These are phyloP conservation scores for Lipomyces oligophaga DNA, from an alignment of 805 yeast species.

Conservation along the genomic window DNA sequence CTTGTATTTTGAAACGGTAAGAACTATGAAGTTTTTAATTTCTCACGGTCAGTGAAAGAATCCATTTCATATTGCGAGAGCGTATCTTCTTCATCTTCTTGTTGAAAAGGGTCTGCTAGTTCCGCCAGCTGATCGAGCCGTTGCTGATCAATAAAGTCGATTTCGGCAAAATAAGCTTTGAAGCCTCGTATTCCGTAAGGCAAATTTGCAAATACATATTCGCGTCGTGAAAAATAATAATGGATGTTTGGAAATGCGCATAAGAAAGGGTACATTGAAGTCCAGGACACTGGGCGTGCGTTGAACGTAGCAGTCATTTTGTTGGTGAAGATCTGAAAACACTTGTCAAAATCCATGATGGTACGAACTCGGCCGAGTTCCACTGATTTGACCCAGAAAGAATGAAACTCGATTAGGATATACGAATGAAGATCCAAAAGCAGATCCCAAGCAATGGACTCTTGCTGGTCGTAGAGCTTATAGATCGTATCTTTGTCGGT, in stretches of 20 bases:
- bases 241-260: not conserved
- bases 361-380: slow-evolving; percentile 13
- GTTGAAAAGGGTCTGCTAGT: too few species aligned
- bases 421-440: slow-evolving; percentile 15
- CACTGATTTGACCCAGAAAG: slow-evolving; percentile 22
- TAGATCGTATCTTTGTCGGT: not conserved
- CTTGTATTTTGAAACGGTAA: too few species aligned
- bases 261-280: slow-evolving; percentile 1
- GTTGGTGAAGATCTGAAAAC: slow-evolving; percentile 18
- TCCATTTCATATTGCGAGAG: too few species aligned
- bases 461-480: not conserved
- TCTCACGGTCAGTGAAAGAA: too few species aligned
- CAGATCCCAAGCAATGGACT: slow-evolving; percentile 10
- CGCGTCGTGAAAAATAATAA: slow-evolving; percentile 2
- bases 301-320: not conserved
- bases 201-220: slow-evolving; percentile 3
- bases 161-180: slow-evolving; percentile 1
- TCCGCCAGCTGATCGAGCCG: too few species aligned
- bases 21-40: too few species aligned
- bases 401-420: slow-evolving; percentile 26
- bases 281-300: slow-evolving; percentile 12
- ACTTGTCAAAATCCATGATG: slow-evolving; percentile 32
- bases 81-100: too few species aligned
- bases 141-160: too few species aligned
- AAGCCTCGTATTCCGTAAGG: slow-evolving; percentile 13